phyloP scores from a whole-genome alignment of 176 grass and related monocot genomes.

The Aegilops longissima region DNA sequence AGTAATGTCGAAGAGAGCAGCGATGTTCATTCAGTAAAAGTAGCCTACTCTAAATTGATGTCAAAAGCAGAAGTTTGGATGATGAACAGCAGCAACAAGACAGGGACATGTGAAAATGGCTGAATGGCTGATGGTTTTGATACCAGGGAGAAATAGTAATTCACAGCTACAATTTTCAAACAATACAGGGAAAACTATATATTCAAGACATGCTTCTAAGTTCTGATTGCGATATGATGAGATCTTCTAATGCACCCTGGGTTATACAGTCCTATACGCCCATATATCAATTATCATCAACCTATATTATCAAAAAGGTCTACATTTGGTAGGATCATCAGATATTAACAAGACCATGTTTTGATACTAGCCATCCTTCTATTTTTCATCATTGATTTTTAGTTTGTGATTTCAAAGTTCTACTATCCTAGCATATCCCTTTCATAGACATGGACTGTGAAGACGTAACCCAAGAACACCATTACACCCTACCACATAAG shows the following conservation, averaged over 20 bases:
- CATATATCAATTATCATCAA: neutral
- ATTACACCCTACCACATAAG: neutral
- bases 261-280: neutral
- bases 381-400: neutral
- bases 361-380: neutral
- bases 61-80: neutral
- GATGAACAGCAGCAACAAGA: neutral
- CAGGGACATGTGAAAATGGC: neutral
- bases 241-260: neutral
- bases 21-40: neutral
- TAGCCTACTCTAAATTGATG: neutral
- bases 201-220: neutral
- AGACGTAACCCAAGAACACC: neutral
- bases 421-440: neutral
- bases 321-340: neutral
- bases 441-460: neutral
- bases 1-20: neutral
- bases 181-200: neutral
- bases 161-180: neutral
- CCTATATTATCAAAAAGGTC: neutral
- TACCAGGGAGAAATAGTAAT: neutral
- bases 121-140: neutral
- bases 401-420: neutral
- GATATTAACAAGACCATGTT: neutral
- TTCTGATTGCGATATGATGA: neutral